Base-by-base conservation (phyloP, 2,329 filamentous ascomycete genomes). In the Alternaria arborescens region DNA sequence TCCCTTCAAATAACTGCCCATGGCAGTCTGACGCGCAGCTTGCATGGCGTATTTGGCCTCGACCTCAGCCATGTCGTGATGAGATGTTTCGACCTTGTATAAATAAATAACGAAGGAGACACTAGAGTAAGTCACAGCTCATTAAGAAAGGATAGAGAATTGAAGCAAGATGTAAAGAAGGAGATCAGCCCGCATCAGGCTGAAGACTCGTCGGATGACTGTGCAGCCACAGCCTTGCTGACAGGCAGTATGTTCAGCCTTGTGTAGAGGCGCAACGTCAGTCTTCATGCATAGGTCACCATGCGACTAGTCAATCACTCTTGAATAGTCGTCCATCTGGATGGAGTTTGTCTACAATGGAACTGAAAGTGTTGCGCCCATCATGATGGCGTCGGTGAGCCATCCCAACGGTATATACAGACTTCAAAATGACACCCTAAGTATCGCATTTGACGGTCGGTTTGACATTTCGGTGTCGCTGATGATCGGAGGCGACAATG, bases 401-500 rank as follows among this genome's bases (percentile, higher is more conserved):
- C 14, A 14, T n/a, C 34, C 5, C 16, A n/a, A 0, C 16, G 14
- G 5, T 3, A 0, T 7, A 0, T 38, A 1, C 12, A 1, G 8
- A 0, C 32, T 34, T 14, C 0, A 16, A 34, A 4, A 34, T 14
- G 12, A 14, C 34, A 4, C 7, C 16, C 6, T 3, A n/a, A n/a
- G 34, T 38, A 14, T n/a, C 6, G 4, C 2, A 8, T n/a, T 6
- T 1, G 12, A 38, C 4, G 34, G 34, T 0, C 34, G 14, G 4
- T 5, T 6, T n/a, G 3, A 14, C 0, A 38, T 16, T 6, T 14
- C 34, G 6, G 14, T 38, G 14, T 38, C 16, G 34, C 14, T 38
- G 16, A 16, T 38, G 12, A 2, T 38, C 3, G 34, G 12, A 38
- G 0, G 16, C 34, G 34, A 38, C 16, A 7, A n/a, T 38, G 14